Conservation (phyloP, 345 rosid genomes). For the Brassica cretica region DNA sequence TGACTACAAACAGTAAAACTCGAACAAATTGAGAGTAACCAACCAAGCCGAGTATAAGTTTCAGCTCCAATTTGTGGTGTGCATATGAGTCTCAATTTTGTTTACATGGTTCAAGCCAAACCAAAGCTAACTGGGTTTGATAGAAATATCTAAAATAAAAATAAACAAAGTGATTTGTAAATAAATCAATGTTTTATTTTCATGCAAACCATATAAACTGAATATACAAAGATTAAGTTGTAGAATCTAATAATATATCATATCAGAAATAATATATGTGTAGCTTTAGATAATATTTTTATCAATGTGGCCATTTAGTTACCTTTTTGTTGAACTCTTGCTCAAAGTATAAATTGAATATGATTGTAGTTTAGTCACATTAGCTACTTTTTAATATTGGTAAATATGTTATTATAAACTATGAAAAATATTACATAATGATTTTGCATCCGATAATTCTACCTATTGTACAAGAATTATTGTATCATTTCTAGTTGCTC, state of each 20-base stretch:
- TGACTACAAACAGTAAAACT: neutral
- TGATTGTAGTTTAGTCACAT: neutral
- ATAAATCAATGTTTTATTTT: neutral
- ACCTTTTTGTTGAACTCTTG: neutral
- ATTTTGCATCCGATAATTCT: neutral
- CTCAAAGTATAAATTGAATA: neutral
- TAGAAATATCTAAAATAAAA: neutral
- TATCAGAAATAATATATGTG: neutral
- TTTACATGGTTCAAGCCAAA: conserved; percentile 17
- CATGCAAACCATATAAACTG: neutral
- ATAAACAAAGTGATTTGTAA: neutral
- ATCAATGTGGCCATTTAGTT: neutral
- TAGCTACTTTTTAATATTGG: neutral
- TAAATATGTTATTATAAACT: neutral
- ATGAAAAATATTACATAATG: neutral
- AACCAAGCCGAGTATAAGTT: neutral
- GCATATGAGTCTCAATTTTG: neutral
- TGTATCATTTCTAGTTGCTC: no score
- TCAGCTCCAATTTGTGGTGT: neutral
- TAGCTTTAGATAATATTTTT: neutral
- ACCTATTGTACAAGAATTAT: no score
- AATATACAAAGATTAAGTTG: neutral
- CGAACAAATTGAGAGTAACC: neutral
- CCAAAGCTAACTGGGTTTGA: neutral
- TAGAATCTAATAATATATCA: neutral